A percentile compares a stretch with the other conserved stretches of the same genome.
Evolutionary conservation across 2,329 filamentous ascomycete genomes (phyloP).

Genomic region (Diaporthe capsici): DNA sequence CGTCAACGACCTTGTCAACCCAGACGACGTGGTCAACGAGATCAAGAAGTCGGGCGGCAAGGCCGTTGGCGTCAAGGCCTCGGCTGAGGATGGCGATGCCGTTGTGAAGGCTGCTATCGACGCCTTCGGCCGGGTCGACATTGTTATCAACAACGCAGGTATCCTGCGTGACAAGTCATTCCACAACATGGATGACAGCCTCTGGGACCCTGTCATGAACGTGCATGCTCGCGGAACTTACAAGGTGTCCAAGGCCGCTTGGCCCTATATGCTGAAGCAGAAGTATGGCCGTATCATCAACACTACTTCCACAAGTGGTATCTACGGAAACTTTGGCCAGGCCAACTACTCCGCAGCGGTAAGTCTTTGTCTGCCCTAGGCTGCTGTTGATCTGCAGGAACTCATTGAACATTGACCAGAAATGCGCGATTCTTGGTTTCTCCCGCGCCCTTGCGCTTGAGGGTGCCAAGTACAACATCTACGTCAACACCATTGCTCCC

Average conservation of each 20-base stretch:
- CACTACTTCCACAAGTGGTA: slow-evolving; percentile 96
- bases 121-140: slow-evolving; percentile 92
- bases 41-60: slow-evolving; percentile 92
- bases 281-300: slow-evolving; percentile 98
- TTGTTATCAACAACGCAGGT: slow-evolving; percentile 97
- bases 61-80: slow-evolving; percentile 93
- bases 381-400: not conserved
- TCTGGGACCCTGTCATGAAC: slow-evolving; percentile 93
- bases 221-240: slow-evolving; percentile 96
- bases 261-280: slow-evolving; percentile 98
- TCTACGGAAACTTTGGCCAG: slow-evolving; percentile 99
- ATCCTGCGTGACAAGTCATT: slow-evolving; percentile 99
- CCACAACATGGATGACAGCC: slow-evolving; percentile 93
- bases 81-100: slow-evolving; percentile 90
- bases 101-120: slow-evolving; percentile 96
- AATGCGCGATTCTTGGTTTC: slow-evolving; percentile 94
- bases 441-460: slow-evolving; percentile 93
- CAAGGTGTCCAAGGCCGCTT: slow-evolving; percentile 96
- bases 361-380: slow-evolving; percentile 55
- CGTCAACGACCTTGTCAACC: slow-evolving; percentile 95
- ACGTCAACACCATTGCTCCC: slow-evolving; percentile 96
- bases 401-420: slow-evolving; percentile 61
- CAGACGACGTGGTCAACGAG: slow-evolving; percentile 90
- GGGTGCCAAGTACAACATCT: slow-evolving; percentile 97
- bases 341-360: slow-evolving; percentile 95